Evolutionary conservation across 495 filamentous ascomycete genomes (phyloP).

Genomic region (Xylaria curta): DNA sequence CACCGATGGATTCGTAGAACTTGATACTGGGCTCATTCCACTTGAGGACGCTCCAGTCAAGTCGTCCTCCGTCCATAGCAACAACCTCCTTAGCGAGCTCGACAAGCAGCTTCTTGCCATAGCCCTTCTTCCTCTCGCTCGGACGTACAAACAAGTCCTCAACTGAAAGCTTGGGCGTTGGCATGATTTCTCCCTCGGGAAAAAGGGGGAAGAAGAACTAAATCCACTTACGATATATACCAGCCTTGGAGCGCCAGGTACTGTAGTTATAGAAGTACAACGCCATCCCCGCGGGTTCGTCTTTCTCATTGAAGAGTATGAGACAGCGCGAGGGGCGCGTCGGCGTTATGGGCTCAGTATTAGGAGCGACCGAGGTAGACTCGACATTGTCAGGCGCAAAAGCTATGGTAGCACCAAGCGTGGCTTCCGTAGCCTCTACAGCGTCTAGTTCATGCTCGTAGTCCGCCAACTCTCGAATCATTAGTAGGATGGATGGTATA

Average conservation of each 20-base stretch:
- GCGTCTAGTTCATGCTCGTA: constrained; percentile 79
- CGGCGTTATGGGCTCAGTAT: constrained; percentile 50
- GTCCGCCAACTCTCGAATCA: constrained; percentile 87
- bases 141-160: constrained; percentile 89
- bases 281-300: constrained; percentile 59
- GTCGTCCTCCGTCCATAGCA: constrained; percentile 70
- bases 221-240: constrained; percentile 69
- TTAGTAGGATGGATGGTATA: constrained; percentile 75
- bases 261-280: constrained; percentile 67
- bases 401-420: constrained; percentile 78
- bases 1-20: constrained; percentile 87
- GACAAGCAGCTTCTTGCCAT: constrained; percentile 76
- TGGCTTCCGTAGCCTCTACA: constrained; percentile 78
- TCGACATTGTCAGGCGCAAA: constrained; percentile 61
- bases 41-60: constrained; percentile 94
- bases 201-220: not conserved
- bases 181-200: not conserved
- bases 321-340: constrained; percentile 54
- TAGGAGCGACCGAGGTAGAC: constrained; percentile 40
- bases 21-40: constrained; percentile 88
- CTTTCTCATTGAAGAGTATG: constrained; percentile 49
- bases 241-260: constrained; percentile 85
- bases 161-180: constrained; percentile 41
- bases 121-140: constrained; percentile 72
- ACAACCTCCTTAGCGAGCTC: constrained; percentile 79